These are phyloP conservation scores for Umbelopsis sp. DNA, from an alignment of 371 early-diverging fungal genomes.

Conservation along the genomic window DNA sequence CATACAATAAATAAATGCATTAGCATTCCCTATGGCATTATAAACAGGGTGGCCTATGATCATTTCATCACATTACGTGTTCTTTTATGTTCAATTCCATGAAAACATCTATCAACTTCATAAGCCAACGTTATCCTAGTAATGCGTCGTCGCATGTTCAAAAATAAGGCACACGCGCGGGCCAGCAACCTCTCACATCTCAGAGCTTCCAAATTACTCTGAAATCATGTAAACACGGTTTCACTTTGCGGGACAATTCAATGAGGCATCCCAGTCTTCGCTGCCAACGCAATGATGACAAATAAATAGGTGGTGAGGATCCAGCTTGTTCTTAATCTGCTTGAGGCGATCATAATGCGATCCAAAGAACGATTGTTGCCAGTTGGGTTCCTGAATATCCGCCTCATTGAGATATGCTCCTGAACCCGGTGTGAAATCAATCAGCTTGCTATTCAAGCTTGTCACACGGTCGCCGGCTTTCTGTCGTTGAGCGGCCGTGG, in stretches of 20 bases:
- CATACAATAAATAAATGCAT: no score
- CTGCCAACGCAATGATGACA: slow-evolving; percentile 31
- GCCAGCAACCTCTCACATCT: no score
- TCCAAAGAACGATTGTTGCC: slow-evolving; percentile 49
- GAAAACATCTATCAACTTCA: no score
- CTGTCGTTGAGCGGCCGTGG: neutral
- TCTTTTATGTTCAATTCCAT: no score
- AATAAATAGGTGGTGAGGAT: slow-evolving; percentile 42
- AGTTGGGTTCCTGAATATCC: slow-evolving; percentile 38
- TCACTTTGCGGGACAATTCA: neutral
- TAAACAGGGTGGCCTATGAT: no score
- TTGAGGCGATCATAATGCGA: slow-evolving; percentile 39
- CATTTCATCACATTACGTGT: no score
- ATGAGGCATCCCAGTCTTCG: slow-evolving; percentile 4
- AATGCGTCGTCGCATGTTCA: no score
- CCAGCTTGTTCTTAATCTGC: slow-evolving; percentile 41
- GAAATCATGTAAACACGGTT: no score
- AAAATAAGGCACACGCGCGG: no score
- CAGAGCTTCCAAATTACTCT: no score
- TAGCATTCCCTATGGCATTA: no score
- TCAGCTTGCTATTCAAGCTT: neutral
- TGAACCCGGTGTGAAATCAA: slow-evolving; percentile 9
- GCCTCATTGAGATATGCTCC: slow-evolving; percentile 46
- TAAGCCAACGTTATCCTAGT: no score
- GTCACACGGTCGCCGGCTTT: neutral